phyloP scores from a whole-genome alignment of 1,284 basidiomycete species.

The Melampsora americana region DNA sequence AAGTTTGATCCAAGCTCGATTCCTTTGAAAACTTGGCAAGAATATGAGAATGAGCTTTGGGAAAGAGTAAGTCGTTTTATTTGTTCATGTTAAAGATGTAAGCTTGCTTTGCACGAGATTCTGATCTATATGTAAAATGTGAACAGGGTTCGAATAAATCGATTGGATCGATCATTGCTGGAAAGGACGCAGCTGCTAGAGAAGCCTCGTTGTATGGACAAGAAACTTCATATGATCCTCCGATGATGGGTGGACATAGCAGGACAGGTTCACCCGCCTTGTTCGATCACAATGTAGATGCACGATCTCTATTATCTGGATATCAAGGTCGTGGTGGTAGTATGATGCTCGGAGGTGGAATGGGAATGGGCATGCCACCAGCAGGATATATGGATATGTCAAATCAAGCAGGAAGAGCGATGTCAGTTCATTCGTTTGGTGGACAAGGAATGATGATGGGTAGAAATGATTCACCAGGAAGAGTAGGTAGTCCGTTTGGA shows the following conservation, averaged over 20 bases:
- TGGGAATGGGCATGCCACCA: conserved; percentile 25
- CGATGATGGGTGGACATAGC: conserved; percentile 37
- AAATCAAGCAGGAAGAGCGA: conserved; percentile 30
- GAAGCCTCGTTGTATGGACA: conserved; percentile 44
- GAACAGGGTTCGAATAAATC: conserved; percentile 44
- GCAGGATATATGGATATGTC: conserved; percentile 23
- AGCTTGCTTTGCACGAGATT: too few species aligned
- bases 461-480: conserved; percentile 29
- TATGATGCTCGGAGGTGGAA: conserved; percentile 26
- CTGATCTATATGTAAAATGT: not conserved
- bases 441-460: conserved; percentile 44
- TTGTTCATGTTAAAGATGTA: not conserved
- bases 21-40: conserved; percentile 92
- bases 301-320: conserved; percentile 41
- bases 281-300: conserved; percentile 37
- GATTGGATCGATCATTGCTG: conserved; percentile 39
- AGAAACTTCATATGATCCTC: conserved; percentile 43
- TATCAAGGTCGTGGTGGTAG: conserved; percentile 39
- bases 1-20: conserved; percentile 89
- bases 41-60: conserved; percentile 95
- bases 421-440: conserved; percentile 42
- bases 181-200: conserved; percentile 35
- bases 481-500: conserved; percentile 8
- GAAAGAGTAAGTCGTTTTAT: conserved; percentile 66
- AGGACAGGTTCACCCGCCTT: conserved; percentile 39